Evolutionary conservation across 306 rosid genomes (phyloP).

Genomic region (apple (Malus domestica)): DNA sequence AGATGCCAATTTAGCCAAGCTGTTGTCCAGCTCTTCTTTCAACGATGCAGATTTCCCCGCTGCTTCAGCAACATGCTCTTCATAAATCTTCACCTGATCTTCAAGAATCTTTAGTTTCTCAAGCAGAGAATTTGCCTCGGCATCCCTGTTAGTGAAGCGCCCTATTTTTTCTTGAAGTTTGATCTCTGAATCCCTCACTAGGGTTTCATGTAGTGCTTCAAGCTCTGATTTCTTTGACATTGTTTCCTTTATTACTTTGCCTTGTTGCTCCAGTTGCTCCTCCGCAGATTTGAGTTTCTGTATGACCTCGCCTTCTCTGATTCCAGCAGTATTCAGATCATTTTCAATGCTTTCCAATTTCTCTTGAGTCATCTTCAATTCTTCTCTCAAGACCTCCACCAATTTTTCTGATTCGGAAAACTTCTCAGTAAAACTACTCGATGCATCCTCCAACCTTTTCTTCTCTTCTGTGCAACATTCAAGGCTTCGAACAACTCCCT

Average conservation of each 20-base stretch:
- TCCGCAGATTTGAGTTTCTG: constrained; percentile 59
- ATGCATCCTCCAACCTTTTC: constrained; percentile 51
- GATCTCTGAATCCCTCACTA: constrained; percentile 55
- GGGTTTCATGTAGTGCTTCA: constrained; percentile 59
- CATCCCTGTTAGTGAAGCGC: constrained; percentile 47
- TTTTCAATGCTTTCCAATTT: constrained; percentile 53
- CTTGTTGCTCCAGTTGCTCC: constrained; percentile 51
- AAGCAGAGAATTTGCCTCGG: constrained; percentile 64
- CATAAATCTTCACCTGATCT: constrained; percentile 35
- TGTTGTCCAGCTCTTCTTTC: constrained; percentile 51
- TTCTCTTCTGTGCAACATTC: constrained; percentile 53
- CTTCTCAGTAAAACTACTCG: constrained; percentile 44
- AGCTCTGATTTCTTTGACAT: constrained; percentile 59
- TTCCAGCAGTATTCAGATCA: constrained; percentile 50
- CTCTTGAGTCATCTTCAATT: constrained; percentile 62
- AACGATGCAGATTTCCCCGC: constrained; percentile 33
- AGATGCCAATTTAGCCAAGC: constrained; percentile 46
- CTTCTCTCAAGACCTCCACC: constrained; percentile 59
- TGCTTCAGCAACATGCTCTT: constrained; percentile 41
- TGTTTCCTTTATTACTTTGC: constrained; percentile 42
- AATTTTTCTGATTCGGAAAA: constrained; percentile 71
- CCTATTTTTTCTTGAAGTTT: constrained; percentile 60
- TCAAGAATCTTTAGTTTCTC: constrained; percentile 61
- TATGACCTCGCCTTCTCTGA: constrained; percentile 50
- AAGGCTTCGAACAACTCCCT: constrained; percentile 50